Base-by-base conservation (phyloP, 257 asterid genomes). In the Capsicum chinense region DNA sequence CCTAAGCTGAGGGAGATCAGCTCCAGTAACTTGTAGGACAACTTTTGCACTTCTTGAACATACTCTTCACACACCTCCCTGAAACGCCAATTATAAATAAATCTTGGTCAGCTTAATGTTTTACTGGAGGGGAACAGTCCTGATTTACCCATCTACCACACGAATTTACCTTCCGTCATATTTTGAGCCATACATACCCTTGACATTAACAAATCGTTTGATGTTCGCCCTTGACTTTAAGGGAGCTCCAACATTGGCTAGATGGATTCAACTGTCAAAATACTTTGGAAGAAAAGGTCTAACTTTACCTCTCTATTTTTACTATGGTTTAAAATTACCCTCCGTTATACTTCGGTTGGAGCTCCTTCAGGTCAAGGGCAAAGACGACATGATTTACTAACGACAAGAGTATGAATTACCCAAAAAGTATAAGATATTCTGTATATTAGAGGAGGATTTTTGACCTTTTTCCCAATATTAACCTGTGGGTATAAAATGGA, bases 1-100 rank as follows among this genome's bases (percentile, higher is more conserved):
- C 92, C 95, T 81, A 94, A 89, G 88, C 94, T 93, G 84, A 90
- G 79, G 44, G 92, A 85, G 67, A 94, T 91, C 17, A 93, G 90
- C 71, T 84, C 93, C 54, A 91, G 86, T 74, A 94, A 69, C 88
- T 90, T 92, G 84, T 84, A 80, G 3, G 90, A 56, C 82, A 93
- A 91, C 79, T 91, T 90, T 57, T 84, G 78, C 91, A 93, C 54
- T 87, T 93, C 91, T 62, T 83, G 80, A 6, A 89, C 87, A 84
- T 93, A 90, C 39, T 85, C 93, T 88, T 90, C 94, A 33, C 93
- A 89, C 3, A 84, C 92, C 70, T 90, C 91, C 87, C 97, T 94
- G 92, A 15, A 81, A 62, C n/a, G 8, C 13, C 35, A 85, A 42
- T 14, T 79, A 15, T 9, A 33, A 33, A 8, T 71, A n/a, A 47